These are phyloP conservation scores for Blastobotrys americana DNA, from an alignment of 805 yeast genomes.

Conservation along the genomic window DNA sequence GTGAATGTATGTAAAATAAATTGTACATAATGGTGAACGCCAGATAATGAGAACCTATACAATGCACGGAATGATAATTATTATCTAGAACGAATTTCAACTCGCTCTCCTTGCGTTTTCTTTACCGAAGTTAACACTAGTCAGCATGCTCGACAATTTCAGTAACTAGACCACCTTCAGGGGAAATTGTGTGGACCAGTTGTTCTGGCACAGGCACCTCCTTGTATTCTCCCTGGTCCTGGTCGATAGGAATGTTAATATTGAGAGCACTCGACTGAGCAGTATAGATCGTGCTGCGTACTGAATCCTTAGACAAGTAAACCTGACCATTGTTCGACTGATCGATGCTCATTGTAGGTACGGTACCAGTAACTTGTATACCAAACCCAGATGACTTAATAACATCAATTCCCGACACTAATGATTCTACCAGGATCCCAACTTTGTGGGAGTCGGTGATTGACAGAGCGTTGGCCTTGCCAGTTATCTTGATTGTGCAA, in stretches of 20 bases:
- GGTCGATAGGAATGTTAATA: conserved; percentile 68
- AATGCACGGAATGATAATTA: background rate
- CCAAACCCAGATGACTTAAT: conserved; percentile 78
- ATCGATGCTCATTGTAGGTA: conserved; percentile 81
- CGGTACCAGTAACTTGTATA: conserved; percentile 71
- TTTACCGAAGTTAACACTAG: conserved; percentile 25
- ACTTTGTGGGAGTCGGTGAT: conserved; percentile 62
- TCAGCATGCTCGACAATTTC: conserved; percentile 76
- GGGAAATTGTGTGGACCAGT: conserved; percentile 60
- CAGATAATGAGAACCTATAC: background rate
- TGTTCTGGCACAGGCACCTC: conserved; percentile 92
- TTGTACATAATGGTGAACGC: conserved; percentile 2
- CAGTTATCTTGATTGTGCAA: conserved; percentile 72
- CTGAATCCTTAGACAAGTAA: conserved; percentile 65
- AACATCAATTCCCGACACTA: conserved; percentile 81
- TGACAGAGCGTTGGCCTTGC: conserved; percentile 86
- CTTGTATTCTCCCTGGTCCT: conserved; percentile 47
- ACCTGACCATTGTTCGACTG: conserved; percentile 81
- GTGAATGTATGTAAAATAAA: conserved; percentile 8
- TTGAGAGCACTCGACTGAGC: conserved; percentile 81
- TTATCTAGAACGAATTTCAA: background rate
- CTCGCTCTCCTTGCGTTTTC: background rate
- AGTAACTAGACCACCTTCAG: conserved; percentile 53
- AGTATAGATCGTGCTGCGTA: conserved; percentile 71
- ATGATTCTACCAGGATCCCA: conserved; percentile 74